Evolutionary conservation across 1,139 yeast genomes (phyloP).

Genomic region (Diutina rugosa): DNA sequence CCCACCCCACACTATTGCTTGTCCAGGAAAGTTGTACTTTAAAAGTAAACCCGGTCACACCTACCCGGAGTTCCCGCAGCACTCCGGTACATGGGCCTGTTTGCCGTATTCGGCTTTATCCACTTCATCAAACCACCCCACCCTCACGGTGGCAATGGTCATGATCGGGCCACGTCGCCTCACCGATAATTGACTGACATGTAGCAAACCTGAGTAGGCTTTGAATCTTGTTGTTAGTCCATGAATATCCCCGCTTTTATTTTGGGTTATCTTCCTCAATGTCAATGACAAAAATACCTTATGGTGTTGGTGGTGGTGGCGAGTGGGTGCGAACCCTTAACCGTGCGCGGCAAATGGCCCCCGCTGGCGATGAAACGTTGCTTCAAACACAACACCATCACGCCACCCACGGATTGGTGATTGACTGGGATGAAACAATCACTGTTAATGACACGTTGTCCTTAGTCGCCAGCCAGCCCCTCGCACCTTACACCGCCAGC

Average conservation of each 20-base stretch:
- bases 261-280: no score
- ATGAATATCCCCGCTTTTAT: no score
- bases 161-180: no score
- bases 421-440: slow-evolving; percentile 68
- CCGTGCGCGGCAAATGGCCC: not conserved
- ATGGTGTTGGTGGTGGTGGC: not conserved
- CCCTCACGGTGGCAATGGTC: no score
- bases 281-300: no score
- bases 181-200: no score
- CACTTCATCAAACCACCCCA: not conserved
- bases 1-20: not conserved
- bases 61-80: not conserved
- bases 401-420: slow-evolving; percentile 13
- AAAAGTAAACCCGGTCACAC: not conserved
- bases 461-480: slow-evolving; percentile 27
- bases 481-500: slow-evolving; percentile 29
- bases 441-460: slow-evolving; percentile 45
- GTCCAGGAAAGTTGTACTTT: not conserved
- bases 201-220: not conserved
- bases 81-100: not conserved
- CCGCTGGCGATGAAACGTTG: not conserved
- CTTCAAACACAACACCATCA: not conserved
- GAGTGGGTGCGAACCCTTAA: not conserved
- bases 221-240: not conserved
- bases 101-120: not conserved